phyloP scores from a whole-genome alignment of 2,329 filamentous ascomycete genomes.

The Emergomyces orientalis region DNA sequence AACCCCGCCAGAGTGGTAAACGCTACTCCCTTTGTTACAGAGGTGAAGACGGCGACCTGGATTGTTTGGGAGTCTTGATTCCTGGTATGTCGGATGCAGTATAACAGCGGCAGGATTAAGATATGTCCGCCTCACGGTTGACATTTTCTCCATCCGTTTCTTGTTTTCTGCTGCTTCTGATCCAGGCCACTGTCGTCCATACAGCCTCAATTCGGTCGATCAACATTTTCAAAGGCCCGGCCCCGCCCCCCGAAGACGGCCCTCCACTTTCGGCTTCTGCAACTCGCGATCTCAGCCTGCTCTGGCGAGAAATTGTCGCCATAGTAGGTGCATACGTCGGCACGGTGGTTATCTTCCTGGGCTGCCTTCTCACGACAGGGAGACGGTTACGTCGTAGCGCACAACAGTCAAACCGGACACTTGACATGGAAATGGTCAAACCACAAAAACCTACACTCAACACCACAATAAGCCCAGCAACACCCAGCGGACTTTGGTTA shows the following conservation, averaged over 20 bases:
- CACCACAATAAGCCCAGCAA: conserved; percentile 29
- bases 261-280: conserved; percentile 51
- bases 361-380: conserved; percentile 54
- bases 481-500: conserved; percentile 21
- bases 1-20: conserved; percentile 4
- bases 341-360: conserved; percentile 63
- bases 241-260: conserved; percentile 52
- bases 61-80: conserved; percentile 1
- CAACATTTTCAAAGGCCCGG: conserved; percentile 47
- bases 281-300: conserved; percentile 51
- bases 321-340: conserved; percentile 77
- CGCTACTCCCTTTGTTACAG: conserved; percentile 2
- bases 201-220: conserved; percentile 20
- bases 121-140: conserved; percentile 8
- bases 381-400: conserved; percentile 45
- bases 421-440: conserved; percentile 51
- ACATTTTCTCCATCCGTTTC: conserved; percentile 1
- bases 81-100: conserved; percentile 2
- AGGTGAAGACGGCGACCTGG: neutral
- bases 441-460: conserved; percentile 25
- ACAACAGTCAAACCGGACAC: conserved; percentile 42
- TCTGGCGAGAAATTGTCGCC: conserved; percentile 74
- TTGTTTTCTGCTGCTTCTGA: conserved; percentile 3
- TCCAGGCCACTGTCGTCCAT: conserved; percentile 2
- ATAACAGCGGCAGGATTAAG: neutral